These are phyloP conservation scores for Wilcoxina mikolae DNA, from an alignment of 495 filamentous ascomycete genomes.

Conservation along the genomic window DNA sequence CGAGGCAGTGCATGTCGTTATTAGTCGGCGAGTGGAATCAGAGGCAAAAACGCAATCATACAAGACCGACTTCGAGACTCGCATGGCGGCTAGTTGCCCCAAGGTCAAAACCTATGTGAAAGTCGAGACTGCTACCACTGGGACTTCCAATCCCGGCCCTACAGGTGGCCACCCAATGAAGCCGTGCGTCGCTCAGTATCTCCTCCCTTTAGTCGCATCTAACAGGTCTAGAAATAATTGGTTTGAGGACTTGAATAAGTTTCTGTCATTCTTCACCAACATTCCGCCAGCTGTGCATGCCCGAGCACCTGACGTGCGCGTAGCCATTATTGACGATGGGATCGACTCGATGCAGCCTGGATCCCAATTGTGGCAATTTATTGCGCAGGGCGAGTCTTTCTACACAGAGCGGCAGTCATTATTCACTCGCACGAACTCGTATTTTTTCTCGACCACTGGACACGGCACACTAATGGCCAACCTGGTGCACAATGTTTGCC, in stretches of 20 bases:
- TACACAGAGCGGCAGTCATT: constrained; percentile 22
- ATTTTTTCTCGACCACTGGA: constrained; percentile 28
- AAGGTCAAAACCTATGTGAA: neutral
- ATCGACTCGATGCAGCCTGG: constrained; percentile 25
- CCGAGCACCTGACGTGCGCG: constrained; percentile 18
- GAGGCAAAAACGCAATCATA: neutral
- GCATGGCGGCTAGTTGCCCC: neutral
- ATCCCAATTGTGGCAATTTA: constrained; percentile 13
- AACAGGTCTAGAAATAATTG: constrained; percentile 7
- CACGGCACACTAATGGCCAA: constrained; percentile 35
- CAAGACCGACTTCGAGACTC: neutral
- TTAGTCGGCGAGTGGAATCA: neutral
- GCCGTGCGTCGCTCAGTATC: too few relatives aligned
- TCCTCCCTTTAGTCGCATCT: too few relatives aligned
- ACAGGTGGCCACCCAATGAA: neutral
- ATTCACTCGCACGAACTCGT: constrained; percentile 15
- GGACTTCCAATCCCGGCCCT: neutral
- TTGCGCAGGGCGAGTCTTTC: constrained; percentile 25
- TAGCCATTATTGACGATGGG: constrained; percentile 36
- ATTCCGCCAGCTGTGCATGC: neutral
- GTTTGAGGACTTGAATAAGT: constrained; percentile 9
- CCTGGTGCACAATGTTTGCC: constrained; percentile 30
- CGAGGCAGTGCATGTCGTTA: neutral
- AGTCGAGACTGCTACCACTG: neutral
- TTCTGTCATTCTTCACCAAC: constrained; percentile 7